A percentile compares a stretch with the other conserved stretches of the same genome.
Conservation (phyloP, 2,329 filamentous ascomycete species). For the Madurella fahalii region DNA sequence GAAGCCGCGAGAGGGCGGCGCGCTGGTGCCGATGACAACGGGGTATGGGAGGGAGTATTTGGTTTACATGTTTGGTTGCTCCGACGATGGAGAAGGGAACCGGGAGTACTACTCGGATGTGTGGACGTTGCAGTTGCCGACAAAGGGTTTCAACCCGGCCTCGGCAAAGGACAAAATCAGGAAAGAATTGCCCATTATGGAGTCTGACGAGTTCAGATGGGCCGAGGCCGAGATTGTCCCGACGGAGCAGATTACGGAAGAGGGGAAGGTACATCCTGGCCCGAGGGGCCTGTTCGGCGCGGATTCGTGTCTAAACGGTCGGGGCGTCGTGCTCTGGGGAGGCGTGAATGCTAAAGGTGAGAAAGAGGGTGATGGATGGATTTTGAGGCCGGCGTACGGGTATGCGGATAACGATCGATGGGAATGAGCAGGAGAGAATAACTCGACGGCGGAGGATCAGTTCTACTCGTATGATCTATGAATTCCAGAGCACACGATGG, state of each 20-base stretch:
- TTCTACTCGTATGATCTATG: too few species aligned
- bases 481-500: too few species aligned
- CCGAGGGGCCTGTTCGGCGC: slow-evolving; percentile 39
- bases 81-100: neutral
- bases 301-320: slow-evolving; percentile 41
- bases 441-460: neutral
- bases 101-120: slow-evolving; percentile 38
- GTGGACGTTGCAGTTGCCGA: slow-evolving; percentile 50
- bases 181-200: slow-evolving; percentile 37
- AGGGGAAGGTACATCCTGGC: slow-evolving; percentile 40
- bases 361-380: slow-evolving; percentile 38
- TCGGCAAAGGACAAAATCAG: slow-evolving; percentile 48
- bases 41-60: slow-evolving; percentile 51
- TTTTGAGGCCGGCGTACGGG: slow-evolving; percentile 29
- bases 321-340: slow-evolving; percentile 50
- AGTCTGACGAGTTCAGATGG: slow-evolving; percentile 47
- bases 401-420: slow-evolving; percentile 23
- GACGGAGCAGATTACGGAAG: slow-evolving; percentile 36
- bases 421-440: slow-evolving; percentile 8
- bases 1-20: slow-evolving; percentile 38
- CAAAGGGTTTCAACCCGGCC: slow-evolving; percentile 43
- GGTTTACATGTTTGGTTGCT: slow-evolving; percentile 45
- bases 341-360: slow-evolving; percentile 42
- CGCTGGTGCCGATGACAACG: slow-evolving; percentile 44
- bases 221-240: slow-evolving; percentile 46